phyloP scores from a whole-genome alignment of 768 basidiomycete species.

The Lactarius sanguifluus region DNA sequence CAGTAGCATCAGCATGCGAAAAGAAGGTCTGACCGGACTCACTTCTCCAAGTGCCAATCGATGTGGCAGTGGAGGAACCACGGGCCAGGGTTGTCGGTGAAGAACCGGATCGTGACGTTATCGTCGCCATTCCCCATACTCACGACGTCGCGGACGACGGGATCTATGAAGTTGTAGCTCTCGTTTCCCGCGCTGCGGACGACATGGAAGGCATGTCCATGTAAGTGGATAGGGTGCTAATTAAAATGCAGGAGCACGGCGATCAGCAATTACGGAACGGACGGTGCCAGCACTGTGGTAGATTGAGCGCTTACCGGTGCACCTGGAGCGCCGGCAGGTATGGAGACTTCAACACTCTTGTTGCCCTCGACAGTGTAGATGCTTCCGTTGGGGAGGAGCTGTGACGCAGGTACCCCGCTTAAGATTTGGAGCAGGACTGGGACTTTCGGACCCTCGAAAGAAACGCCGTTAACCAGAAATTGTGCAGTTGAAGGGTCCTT shows the following conservation, averaged over 20 bases:
- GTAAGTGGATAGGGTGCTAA: slow-evolving; percentile 15
- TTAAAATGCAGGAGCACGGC: too few relatives aligned
- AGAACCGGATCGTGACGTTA: slow-evolving; percentile 32
- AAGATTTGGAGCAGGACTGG: slow-evolving; percentile 58
- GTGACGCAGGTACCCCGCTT: slow-evolving; percentile 30
- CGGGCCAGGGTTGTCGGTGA: slow-evolving; percentile 35
- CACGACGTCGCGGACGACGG: slow-evolving; percentile 47
- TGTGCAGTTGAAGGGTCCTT: background rate
- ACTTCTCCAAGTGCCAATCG: slow-evolving; percentile 32
- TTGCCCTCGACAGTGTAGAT: slow-evolving; percentile 53
- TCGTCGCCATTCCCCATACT: slow-evolving; percentile 23
- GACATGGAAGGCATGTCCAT: slow-evolving; percentile 22
- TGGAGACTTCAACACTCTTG: slow-evolving; percentile 45
- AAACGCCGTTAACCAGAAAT: slow-evolving; percentile 39
- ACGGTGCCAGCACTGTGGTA: background rate
- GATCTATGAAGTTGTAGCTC: slow-evolving; percentile 36
- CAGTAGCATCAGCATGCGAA: background rate
- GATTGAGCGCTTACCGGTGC: background rate
- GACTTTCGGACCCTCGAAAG: slow-evolving; percentile 43
- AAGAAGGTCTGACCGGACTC: background rate
- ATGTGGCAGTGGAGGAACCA: slow-evolving; percentile 36
- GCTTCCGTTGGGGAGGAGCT: slow-evolving; percentile 48
- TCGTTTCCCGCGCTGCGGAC: slow-evolving; percentile 19
- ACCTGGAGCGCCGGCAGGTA: background rate
- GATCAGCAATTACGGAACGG: background rate